Evolutionary conservation across 257 asterid genomes (phyloP).

Genomic region (Solanum dulcamara): DNA sequence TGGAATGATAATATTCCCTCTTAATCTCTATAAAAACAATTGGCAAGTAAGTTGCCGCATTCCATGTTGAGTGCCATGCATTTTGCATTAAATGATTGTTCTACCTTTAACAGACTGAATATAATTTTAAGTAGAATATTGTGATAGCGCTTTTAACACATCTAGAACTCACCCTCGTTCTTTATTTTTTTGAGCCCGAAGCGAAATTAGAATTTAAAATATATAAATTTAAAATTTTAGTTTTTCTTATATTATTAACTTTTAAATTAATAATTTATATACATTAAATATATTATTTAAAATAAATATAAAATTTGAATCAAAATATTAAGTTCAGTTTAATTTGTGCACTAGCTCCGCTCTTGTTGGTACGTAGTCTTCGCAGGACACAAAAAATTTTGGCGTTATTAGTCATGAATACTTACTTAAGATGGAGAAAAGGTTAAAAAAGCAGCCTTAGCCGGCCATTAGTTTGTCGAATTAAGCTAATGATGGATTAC

Average conservation of each 20-base stretch:
- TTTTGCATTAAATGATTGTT: background rate
- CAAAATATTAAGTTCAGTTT: background rate
- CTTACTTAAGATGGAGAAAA: conserved; percentile 15
- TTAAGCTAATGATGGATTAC: conserved; percentile 6
- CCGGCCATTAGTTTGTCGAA: conserved; percentile 57
- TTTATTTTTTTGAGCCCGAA: background rate
- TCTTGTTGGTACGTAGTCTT: background rate
- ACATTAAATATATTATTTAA: background rate
- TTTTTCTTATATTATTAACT: background rate
- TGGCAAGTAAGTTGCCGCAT: background rate
- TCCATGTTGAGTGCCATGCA: background rate
- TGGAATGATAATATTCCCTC: background rate
- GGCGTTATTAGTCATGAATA: background rate
- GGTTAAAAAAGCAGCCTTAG: conserved; percentile 43
- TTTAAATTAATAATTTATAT: background rate
- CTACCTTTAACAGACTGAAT: background rate
- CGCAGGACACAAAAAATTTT: background rate
- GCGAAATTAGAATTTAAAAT: background rate
- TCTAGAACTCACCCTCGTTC: background rate
- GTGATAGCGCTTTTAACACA: background rate
- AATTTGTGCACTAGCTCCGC: background rate
- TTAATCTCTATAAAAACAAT: background rate
- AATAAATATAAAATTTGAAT: background rate
- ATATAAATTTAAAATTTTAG: background rate
- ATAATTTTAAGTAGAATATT: background rate